Conservation (phyloP, 2,329 filamentous ascomycete genomes). For the Mariannaea sp. region DNA sequence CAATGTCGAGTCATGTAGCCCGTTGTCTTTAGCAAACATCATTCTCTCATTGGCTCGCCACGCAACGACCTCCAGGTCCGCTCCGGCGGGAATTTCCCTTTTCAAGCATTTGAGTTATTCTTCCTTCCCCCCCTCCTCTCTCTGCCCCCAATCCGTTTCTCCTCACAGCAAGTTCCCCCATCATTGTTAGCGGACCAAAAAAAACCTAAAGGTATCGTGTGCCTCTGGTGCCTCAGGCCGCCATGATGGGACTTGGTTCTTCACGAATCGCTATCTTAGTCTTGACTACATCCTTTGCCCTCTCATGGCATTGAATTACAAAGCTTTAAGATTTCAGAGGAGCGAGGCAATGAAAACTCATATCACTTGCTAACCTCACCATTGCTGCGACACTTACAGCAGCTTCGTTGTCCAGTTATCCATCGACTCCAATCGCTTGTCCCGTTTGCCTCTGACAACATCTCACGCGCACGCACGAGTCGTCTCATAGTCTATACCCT, state of each 20-base stretch:
- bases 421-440: constrained; percentile 1
- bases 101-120: constrained; percentile 15
- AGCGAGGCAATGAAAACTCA: constrained; percentile 1
- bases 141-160: too few relatives aligned
- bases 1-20: constrained; percentile 20
- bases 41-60: constrained; percentile 15
- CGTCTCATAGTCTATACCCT: constrained; percentile 17
- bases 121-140: constrained; percentile 1
- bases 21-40: constrained; percentile 9
- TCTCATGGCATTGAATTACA: not conserved
- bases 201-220: too few relatives aligned
- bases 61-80: not conserved
- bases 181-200: too few relatives aligned
- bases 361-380: not conserved
- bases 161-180: constrained; percentile 10
- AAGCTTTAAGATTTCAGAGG: not conserved
- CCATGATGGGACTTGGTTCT: not conserved
- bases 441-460: not conserved
- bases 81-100: constrained; percentile 32
- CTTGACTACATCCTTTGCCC: constrained; percentile 4
- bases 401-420: not conserved
- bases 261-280: constrained; percentile 11
- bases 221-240: constrained; percentile 21
- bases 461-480: constrained; percentile 15
- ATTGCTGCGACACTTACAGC: not conserved